phyloP scores from a whole-genome alignment of 139 green algal species.

The Diplosphaera chodatii region DNA sequence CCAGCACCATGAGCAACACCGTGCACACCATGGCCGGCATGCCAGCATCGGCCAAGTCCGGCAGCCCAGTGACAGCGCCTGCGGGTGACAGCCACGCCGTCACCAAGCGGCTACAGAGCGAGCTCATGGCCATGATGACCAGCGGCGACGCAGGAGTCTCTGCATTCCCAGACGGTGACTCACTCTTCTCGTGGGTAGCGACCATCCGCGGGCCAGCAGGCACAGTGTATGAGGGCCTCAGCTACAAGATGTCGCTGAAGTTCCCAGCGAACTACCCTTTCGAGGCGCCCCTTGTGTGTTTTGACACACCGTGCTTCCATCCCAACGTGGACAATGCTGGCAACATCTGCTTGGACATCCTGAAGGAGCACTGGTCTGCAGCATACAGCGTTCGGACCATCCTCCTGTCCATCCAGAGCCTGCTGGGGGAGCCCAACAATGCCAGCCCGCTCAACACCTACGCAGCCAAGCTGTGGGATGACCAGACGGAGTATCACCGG shows the following conservation, averaged over 20 bases:
- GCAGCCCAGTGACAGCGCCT: not conserved
- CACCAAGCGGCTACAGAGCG: slow-evolving; percentile 49
- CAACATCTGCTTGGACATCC: slow-evolving; percentile 84
- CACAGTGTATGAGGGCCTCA: slow-evolving; percentile 68
- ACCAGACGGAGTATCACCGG: slow-evolving; percentile 54
- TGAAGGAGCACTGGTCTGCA: slow-evolving; percentile 68
- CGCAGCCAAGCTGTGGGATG: slow-evolving; percentile 66
- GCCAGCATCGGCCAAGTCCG: not conserved
- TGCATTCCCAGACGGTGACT: slow-evolving; percentile 73
- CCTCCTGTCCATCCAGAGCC: slow-evolving; percentile 64
- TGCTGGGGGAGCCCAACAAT: slow-evolving; percentile 63
- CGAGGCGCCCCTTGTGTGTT: slow-evolving; percentile 65
- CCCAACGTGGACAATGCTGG: slow-evolving; percentile 74
- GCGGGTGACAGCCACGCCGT: slow-evolving; percentile 30
- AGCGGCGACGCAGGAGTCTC: slow-evolving; percentile 43
- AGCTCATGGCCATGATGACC: slow-evolving; percentile 56
- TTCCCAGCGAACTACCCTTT: slow-evolving; percentile 76
- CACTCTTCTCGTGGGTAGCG: slow-evolving; percentile 71
- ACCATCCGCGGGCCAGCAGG: slow-evolving; percentile 50
- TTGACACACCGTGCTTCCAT: slow-evolving; percentile 75
- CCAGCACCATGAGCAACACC: not conserved
- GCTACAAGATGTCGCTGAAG: slow-evolving; percentile 57
- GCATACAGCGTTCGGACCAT: slow-evolving; percentile 67
- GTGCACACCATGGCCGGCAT: not conserved
- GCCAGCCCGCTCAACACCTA: slow-evolving; percentile 68